Percentiles rank a stretch among this genome's conserved stretches.
These are phyloP conservation scores for Botrytis hyacinthi DNA, from an alignment of 2,329 filamentous ascomycete species.

Conservation along the genomic window DNA sequence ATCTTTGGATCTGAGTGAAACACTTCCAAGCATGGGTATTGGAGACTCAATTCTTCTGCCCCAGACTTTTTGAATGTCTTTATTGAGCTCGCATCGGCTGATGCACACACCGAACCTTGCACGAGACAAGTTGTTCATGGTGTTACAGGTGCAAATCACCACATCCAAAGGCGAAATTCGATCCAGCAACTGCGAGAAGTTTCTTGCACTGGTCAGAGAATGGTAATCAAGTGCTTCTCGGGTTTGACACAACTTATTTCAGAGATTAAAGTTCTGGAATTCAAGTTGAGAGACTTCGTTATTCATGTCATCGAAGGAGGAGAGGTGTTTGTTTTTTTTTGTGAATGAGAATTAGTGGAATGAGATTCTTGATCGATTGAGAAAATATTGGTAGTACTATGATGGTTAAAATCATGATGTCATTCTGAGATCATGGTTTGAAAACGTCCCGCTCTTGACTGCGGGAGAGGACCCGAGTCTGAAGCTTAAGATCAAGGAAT, in stretches of 20 bases:
- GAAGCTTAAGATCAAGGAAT: background rate
- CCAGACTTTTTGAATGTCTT: background rate
- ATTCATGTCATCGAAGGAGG: background rate
- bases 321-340: background rate
- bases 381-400: background rate
- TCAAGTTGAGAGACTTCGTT: background rate
- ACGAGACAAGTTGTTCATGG: too few relatives aligned
- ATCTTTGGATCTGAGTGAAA: background rate
- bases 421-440: background rate
- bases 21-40: background rate
- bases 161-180: background rate
- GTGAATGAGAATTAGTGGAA: background rate
- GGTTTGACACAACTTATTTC: too few relatives aligned
- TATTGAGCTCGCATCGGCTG: background rate
- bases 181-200: background rate
- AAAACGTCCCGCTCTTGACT: background rate
- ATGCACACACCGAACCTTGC: too few relatives aligned
- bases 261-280: background rate
- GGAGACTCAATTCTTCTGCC: background rate
- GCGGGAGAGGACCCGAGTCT: conserved; percentile 3
- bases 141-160: background rate
- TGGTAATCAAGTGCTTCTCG: rapidly evolving
- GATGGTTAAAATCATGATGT: background rate
- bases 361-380: background rate
- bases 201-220: background rate